phyloP scores from a whole-genome alignment of 2,329 filamentous ascomycete species.

The Aspergillus versicolor region DNA sequence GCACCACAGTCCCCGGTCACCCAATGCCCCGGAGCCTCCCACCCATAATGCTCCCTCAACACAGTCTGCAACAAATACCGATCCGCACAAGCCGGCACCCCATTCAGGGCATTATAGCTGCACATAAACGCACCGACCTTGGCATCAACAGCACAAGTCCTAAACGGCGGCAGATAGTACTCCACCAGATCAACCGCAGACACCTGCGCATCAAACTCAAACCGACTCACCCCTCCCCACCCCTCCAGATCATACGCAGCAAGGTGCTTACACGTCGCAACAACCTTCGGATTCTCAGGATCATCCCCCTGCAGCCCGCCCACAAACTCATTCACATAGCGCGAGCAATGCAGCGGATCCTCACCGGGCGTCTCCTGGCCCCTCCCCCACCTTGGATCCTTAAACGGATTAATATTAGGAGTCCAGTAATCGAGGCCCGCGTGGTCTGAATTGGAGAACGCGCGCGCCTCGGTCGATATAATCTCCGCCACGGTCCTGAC shows the following conservation, averaged over 20 bases:
- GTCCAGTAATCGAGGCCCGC: background rate
- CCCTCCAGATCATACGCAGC: background rate
- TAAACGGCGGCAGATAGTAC: background rate
- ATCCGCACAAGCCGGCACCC: background rate
- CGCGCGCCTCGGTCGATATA: background rate
- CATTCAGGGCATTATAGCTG: conserved; percentile 1
- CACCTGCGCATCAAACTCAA: background rate
- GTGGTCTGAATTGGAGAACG: background rate
- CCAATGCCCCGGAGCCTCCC: background rate
- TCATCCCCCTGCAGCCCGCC: background rate
- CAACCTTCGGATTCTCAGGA: background rate
- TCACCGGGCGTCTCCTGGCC: background rate
- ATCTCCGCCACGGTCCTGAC: background rate
- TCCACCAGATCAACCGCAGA: background rate
- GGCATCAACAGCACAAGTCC: background rate
- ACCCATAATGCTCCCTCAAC: background rate
- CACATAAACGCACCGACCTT: background rate
- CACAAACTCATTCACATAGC: background rate
- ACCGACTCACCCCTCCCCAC: background rate
- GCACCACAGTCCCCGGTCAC: background rate
- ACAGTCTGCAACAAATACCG: background rate
- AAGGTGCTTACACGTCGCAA: background rate
- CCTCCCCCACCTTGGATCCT: background rate
- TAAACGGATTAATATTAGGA: background rate
- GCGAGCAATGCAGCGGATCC: background rate